A percentile compares a stretch with the other conserved stretches of the same genome.
Conservation (phyloP, 768 basidiomycete species). For the Lentinula boryana region DNA sequence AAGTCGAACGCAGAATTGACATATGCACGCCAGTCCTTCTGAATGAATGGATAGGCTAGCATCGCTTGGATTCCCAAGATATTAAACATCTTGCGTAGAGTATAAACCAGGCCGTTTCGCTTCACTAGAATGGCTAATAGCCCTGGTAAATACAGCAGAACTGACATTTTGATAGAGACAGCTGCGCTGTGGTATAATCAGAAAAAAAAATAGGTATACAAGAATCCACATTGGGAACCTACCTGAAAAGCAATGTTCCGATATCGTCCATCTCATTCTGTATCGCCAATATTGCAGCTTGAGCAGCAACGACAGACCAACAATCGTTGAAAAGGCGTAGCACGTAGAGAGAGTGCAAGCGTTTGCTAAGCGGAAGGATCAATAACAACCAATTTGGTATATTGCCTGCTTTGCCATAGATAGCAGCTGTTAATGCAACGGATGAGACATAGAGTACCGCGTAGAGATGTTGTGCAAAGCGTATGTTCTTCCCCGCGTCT, state of each 20-base stretch:
- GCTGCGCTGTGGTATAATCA: slow-evolving; percentile 48
- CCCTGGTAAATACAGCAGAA: slow-evolving; percentile 85
- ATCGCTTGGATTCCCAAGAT: slow-evolving; percentile 47
- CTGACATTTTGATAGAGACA: slow-evolving; percentile 93
- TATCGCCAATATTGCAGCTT: slow-evolving; percentile 63
- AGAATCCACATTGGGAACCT: slow-evolving; percentile 14
- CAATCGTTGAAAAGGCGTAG: slow-evolving; percentile 95
- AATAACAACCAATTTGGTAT: slow-evolving; percentile 70
- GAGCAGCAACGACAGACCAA: slow-evolving; percentile 67
- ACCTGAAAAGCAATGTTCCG: slow-evolving; percentile 74
- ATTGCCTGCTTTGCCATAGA: slow-evolving; percentile 58
- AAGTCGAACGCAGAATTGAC: slow-evolving; percentile 78
- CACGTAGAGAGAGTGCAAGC: slow-evolving; percentile 89
- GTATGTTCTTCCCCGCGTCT: slow-evolving; percentile 51
- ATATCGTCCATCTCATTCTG: slow-evolving; percentile 53
- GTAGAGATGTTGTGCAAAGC: slow-evolving; percentile 74
- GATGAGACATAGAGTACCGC: slow-evolving; percentile 65
- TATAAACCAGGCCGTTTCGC: slow-evolving; percentile 51
- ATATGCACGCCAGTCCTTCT: slow-evolving; percentile 57
- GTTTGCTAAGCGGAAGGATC: slow-evolving; percentile 81
- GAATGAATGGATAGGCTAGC: slow-evolving; percentile 68
- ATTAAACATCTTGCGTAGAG: slow-evolving; percentile 44
- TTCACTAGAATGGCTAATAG: slow-evolving; percentile 79
- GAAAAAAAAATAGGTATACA: not conserved
- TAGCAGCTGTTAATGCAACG: slow-evolving; percentile 55